These are phyloP conservation scores for Gentiana straminea DNA, from an alignment of 257 asterid genomes.

Conservation along the genomic window DNA sequence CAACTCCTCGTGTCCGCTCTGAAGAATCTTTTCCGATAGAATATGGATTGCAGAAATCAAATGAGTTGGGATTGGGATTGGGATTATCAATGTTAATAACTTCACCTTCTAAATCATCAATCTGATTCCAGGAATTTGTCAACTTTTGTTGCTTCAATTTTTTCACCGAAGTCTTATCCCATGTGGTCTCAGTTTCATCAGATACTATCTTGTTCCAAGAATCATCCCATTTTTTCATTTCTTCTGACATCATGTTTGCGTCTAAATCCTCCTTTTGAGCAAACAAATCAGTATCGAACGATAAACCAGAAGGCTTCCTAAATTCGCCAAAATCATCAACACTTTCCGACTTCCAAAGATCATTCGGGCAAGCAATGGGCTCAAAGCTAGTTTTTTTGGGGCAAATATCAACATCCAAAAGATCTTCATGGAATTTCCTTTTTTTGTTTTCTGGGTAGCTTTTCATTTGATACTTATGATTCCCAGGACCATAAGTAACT, in stretches of 20 bases:
- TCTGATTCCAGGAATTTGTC: constrained; percentile 27
- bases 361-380: constrained; percentile 24
- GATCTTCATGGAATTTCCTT: constrained; percentile 32
- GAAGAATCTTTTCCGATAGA: constrained; percentile 28
- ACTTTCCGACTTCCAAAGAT: constrained; percentile 40
- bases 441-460: constrained; percentile 39
- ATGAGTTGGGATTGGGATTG: constrained; percentile 29
- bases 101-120: constrained; percentile 52
- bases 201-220: constrained; percentile 21
- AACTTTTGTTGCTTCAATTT: constrained; percentile 19
- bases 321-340: constrained; percentile 24
- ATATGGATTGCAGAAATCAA: constrained; percentile 19
- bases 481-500: constrained; percentile 54
- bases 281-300: constrained; percentile 28
- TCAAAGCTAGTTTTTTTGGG: constrained; percentile 32
- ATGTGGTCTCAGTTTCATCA: constrained; percentile 28
- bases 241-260: constrained; percentile 24
- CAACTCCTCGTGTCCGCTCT: constrained; percentile 16
- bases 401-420: constrained; percentile 19
- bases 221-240: constrained; percentile 23
- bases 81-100: constrained; percentile 47
- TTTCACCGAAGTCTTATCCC: constrained; percentile 19
- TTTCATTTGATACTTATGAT: constrained; percentile 36
- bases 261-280: constrained; percentile 21
- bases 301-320: constrained; percentile 27